A percentile compares a stretch with the other conserved stretches of the same genome.
phyloP scores from a whole-genome alignment of 805 yeast species.

The Millerago galiae region DNA sequence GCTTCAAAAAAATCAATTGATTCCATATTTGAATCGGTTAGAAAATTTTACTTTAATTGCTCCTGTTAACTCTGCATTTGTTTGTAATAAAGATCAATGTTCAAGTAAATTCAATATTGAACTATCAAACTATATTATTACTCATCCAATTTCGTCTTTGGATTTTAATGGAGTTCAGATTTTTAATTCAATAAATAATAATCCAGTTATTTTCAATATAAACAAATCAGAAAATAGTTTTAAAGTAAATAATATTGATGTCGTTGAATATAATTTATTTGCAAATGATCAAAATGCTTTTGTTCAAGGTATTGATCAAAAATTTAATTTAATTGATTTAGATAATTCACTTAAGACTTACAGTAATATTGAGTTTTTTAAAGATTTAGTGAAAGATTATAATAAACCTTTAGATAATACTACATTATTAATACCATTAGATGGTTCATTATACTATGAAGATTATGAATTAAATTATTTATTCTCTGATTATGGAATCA shows the following conservation, averaged over 20 bases:
- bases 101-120: conserved; percentile 7
- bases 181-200: conserved; percentile 10
- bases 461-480: conserved; percentile 43
- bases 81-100: conserved; percentile 6
- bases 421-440: conserved; percentile 44
- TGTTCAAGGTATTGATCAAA: conserved; percentile 55
- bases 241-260: conserved; percentile 37
- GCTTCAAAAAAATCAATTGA: conserved; percentile 54
- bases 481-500: conserved; percentile 23
- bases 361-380: neutral
- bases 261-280: conserved; percentile 49
- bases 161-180: conserved; percentile 11
- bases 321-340: conserved; percentile 33
- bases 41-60: conserved; percentile 70
- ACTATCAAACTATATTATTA: conserved; percentile 12
- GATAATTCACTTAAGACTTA: conserved; percentile 30
- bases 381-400: neutral
- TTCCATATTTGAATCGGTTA: conserved; percentile 54
- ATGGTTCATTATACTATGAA: conserved; percentile 31
- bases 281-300: conserved; percentile 61
- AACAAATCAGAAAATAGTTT: conserved; percentile 12
- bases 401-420: conserved; percentile 22
- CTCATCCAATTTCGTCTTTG: conserved; percentile 8
- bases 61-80: conserved; percentile 75
- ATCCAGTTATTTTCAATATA: conserved; percentile 27